Evolutionary conservation across 768 basidiomycete genomes (phyloP), one percentile per base, ranked within the genome.

Genomic region (Rhodotorula babjevae): DNA sequence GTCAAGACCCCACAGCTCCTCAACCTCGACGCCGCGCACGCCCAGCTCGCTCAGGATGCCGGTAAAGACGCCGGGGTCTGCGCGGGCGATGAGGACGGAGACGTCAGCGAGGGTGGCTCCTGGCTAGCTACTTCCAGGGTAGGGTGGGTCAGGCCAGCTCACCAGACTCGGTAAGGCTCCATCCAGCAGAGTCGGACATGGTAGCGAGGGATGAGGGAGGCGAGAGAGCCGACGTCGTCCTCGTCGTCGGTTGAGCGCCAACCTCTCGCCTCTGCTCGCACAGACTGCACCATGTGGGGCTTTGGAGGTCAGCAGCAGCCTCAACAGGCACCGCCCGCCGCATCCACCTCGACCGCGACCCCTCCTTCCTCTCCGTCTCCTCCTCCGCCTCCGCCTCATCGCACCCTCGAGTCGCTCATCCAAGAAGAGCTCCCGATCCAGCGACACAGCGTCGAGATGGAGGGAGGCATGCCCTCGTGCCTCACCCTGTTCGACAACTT

Each of bases 1-100:
- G 74, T 94, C 92, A 61, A 94, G 85, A 23, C 91, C 90, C 79
- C 91, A 93, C 25, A 94, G 83, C 80, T 94, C 92, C 78, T 93
- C 91, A 27, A 94, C 90, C 72, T 92, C 87, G 42, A 92, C 84
- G n/a, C 91, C 89, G 27, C 90, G 87, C 5, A 77, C 77, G 27
- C 89, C 89, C 18, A 94, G 85, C 4, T 88, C 87, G 81, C 87
- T 87, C 76, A 94, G 82, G 27, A 94, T 84, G 75, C 93, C 91
- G 64, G 91, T 93, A 79, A 76, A 75, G 29, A 73, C 64, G 40
- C 69, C 68, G 0, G 76, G 76, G 57, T 77, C 73, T 73, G 44
- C 31, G 31, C 42, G 46, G 36, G 29, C 50, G 60, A 56, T 59
- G 56, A 49, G 6, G 31, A 10, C 4, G 11, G 44, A 11, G n/a